Evolutionary conservation across 2,329 filamentous ascomycete genomes (phyloP).

Genomic region (Periconia digitata): DNA sequence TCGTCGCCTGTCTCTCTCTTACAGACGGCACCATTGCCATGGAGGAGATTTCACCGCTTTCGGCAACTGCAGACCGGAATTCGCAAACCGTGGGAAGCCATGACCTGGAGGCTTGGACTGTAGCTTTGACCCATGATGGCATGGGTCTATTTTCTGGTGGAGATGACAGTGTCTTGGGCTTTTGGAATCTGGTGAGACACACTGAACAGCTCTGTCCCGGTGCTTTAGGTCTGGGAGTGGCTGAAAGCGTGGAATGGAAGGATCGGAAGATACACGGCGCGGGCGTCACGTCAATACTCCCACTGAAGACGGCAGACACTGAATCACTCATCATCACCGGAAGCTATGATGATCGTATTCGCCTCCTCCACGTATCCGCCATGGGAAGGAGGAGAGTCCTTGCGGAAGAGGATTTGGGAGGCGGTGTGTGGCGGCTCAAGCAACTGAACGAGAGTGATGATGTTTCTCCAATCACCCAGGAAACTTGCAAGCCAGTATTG

Average conservation of each 20-base stretch:
- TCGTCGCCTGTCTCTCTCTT: slow-evolving; percentile 41
- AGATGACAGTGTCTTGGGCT: slow-evolving; percentile 69
- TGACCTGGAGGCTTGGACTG: slow-evolving; percentile 72
- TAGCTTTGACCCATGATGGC: slow-evolving; percentile 56
- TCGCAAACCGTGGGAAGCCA: slow-evolving; percentile 39
- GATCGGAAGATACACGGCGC: slow-evolving; percentile 69
- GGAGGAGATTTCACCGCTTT: slow-evolving; percentile 24
- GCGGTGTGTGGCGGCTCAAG: slow-evolving; percentile 87
- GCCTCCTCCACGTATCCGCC: slow-evolving; percentile 58
- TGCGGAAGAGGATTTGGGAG: slow-evolving; percentile 66
- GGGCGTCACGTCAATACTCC: slow-evolving; percentile 84
- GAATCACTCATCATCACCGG: slow-evolving; percentile 71
- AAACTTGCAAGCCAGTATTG: slow-evolving; percentile 5
- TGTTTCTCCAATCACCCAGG: slow-evolving; percentile 17
- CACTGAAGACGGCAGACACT: slow-evolving; percentile 49
- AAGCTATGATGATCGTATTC: slow-evolving; percentile 84
- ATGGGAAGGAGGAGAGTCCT: slow-evolving; percentile 55
- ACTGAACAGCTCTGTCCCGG: slow-evolving; percentile 5
- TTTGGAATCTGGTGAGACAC: slow-evolving; percentile 18
- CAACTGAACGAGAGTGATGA: slow-evolving; percentile 47
- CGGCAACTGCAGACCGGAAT: not conserved
- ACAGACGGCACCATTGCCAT: slow-evolving; percentile 64
- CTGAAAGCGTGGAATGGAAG: slow-evolving; percentile 38
- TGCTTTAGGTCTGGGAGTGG: slow-evolving; percentile 2
- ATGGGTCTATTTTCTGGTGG: slow-evolving; percentile 68